These are phyloP conservation scores for Cystofilobasidium macerans DNA, from an alignment of 768 basidiomycete genomes.

Conservation along the genomic window DNA sequence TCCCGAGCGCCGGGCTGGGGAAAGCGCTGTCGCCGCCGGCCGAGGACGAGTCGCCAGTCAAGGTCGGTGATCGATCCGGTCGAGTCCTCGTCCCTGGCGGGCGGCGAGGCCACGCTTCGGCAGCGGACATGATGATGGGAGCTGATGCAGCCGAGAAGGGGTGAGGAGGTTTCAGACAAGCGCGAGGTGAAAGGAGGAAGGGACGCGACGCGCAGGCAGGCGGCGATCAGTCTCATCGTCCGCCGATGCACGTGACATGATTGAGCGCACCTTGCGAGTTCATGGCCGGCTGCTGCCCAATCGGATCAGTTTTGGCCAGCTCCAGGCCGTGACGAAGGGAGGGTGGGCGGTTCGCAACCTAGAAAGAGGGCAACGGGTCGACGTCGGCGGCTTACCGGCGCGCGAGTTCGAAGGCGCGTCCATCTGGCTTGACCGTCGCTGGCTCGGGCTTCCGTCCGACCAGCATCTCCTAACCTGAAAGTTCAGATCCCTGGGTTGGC, in stretches of 20 bases:
- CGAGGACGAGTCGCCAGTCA: background rate
- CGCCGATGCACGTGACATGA: background rate
- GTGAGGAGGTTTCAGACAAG: background rate
- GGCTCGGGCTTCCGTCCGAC: no score
- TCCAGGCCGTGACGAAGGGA: no score
- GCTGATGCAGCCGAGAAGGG: background rate
- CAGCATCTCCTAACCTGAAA: no score
- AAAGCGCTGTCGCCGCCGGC: background rate
- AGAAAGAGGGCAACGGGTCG: background rate
- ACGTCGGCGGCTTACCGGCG: background rate
- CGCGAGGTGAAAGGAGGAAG: background rate
- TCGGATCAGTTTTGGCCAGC: no score
- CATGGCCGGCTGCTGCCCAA: background rate
- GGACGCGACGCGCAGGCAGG: background rate
- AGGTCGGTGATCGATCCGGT: background rate
- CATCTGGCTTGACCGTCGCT: no score
- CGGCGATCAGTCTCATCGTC: background rate
- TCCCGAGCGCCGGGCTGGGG: background rate
- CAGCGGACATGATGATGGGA: constrained; percentile 4
- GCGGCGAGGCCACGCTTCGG: background rate
- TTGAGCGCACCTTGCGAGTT: background rate
- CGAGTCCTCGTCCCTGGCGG: background rate
- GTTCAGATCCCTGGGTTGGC: no score
- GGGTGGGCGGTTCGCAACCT: no score
- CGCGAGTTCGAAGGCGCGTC: no score